phyloP scores from a whole-genome alignment of 116 monocot species.

The Cymodocea nodosa region DNA sequence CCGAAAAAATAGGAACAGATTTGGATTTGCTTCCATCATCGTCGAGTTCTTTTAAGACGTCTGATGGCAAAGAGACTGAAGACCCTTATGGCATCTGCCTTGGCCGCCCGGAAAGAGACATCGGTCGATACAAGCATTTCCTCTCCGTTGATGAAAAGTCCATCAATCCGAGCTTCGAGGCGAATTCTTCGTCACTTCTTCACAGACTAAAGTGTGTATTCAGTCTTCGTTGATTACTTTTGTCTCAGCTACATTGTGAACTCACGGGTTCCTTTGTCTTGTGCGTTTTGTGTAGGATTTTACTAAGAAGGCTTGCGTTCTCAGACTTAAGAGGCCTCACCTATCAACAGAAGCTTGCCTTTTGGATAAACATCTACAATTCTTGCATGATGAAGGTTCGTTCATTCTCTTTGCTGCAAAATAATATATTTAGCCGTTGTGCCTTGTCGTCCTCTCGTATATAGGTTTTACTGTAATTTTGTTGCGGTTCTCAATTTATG shows the following conservation, averaged over 20 bases:
- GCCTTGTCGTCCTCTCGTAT: no score
- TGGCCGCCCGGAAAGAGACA: conserved; percentile 52
- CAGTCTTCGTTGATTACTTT: background rate
- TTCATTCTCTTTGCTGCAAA: background rate
- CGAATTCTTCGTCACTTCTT: conserved; percentile 19
- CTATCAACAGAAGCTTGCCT: conserved; percentile 91
- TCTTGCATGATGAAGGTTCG: conserved; percentile 95
- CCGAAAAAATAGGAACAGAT: conserved; percentile 4
- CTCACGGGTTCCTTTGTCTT: background rate
- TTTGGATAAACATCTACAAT: conserved; percentile 97
- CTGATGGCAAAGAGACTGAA: conserved; percentile 1
- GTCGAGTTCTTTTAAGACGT: conserved; percentile 18
- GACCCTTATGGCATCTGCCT: conserved; percentile 55
- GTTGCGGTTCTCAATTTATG: no score
- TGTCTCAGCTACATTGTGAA: background rate
- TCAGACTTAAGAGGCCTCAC: conserved; percentile 46
- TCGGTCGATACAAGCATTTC: conserved; percentile 67
- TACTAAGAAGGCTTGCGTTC: conserved; percentile 49
- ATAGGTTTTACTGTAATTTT: no score
- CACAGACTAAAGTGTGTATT: conserved; percentile 38
- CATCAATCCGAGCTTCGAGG: conserved; percentile 14
- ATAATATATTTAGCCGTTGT: no score
- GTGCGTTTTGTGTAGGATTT: conserved; percentile 26
- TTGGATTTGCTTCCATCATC: conserved; percentile 25
- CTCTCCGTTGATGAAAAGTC: conserved; percentile 26